These are phyloP conservation scores for Ustilago bromivora DNA, from an alignment of 1,284 basidiomycete species.

Conservation along the genomic window DNA sequence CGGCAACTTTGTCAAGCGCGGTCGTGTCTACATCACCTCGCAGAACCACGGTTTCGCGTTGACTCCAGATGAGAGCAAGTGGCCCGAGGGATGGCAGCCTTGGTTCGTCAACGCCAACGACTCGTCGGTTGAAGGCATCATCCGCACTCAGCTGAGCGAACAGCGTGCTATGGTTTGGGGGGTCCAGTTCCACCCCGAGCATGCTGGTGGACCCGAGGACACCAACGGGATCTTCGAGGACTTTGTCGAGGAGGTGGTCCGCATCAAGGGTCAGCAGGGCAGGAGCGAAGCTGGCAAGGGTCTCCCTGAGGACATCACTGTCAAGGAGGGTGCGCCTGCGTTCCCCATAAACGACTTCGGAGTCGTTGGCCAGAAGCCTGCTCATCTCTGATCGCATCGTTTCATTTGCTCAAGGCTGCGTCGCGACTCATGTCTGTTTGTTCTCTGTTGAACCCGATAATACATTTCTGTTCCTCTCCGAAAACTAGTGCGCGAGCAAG, in stretches of 20 bases:
- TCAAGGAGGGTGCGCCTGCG: slow-evolving; percentile 39
- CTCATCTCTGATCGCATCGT: slow-evolving; percentile 24
- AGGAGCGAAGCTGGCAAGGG: slow-evolving; percentile 30
- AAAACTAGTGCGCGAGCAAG: neutral
- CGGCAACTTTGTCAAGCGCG: slow-evolving; percentile 87
- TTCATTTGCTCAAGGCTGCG: neutral
- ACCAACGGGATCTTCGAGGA: slow-evolving; percentile 67
- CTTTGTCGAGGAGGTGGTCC: slow-evolving; percentile 65
- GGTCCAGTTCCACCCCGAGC: slow-evolving; percentile 69
- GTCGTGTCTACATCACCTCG: slow-evolving; percentile 93
- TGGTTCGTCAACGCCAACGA: slow-evolving; percentile 69
- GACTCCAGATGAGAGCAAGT: slow-evolving; percentile 61
- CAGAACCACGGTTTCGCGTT: slow-evolving; percentile 73
- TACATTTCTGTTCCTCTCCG: slow-evolving; percentile 9
- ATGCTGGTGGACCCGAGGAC: slow-evolving; percentile 68
- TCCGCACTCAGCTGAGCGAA: slow-evolving; percentile 50
- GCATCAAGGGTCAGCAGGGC: slow-evolving; percentile 53
- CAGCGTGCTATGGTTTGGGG: slow-evolving; percentile 63
- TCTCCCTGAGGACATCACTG: slow-evolving; percentile 28
- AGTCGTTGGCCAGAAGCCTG: slow-evolving; percentile 39
- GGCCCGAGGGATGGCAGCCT: slow-evolving; percentile 67
- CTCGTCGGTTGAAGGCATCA: slow-evolving; percentile 67
- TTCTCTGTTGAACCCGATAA: slow-evolving; percentile 9
- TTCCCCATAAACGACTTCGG: slow-evolving; percentile 46
- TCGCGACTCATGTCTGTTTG: neutral